Evolutionary conservation across 768 basidiomycete species (phyloP).

Genomic region (Russula abietina): DNA sequence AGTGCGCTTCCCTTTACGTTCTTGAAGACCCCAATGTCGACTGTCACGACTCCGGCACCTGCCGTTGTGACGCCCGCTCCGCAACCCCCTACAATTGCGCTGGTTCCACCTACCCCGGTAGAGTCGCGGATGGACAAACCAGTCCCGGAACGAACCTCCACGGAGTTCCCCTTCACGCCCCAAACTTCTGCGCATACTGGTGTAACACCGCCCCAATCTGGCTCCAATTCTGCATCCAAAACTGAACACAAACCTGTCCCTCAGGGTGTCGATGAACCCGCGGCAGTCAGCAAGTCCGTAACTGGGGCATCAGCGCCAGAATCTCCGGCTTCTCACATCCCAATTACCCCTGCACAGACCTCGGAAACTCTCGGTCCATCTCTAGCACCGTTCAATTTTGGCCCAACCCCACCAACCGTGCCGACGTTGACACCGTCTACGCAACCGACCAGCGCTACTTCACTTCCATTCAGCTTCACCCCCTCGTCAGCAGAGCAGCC

Average conservation of each 20-base stretch:
- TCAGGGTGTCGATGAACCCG: background rate
- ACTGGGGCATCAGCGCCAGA: background rate
- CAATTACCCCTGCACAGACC: background rate
- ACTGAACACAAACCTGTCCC: background rate
- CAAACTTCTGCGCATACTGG: constrained; percentile 34
- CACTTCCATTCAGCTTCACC: constrained; percentile 20
- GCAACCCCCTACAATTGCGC: constrained; percentile 28
- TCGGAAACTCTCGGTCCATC: background rate
- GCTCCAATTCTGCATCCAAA: constrained; percentile 19
- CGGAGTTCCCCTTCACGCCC: constrained; percentile 61
- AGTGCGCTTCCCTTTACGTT: constrained; percentile 25
- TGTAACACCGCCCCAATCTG: constrained; percentile 22
- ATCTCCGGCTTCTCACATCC: background rate
- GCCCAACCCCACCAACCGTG: background rate
- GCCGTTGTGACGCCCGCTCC: background rate
- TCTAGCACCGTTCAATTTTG: constrained; percentile 7
- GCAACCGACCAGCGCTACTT: background rate
- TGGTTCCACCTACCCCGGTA: constrained; percentile 31
- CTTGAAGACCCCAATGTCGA: constrained; percentile 20
- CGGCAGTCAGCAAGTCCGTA: background rate
- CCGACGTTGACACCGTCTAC: background rate
- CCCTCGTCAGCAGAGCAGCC: constrained; percentile 2
- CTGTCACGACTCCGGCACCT: constrained; percentile 28
- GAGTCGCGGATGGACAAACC: constrained; percentile 13
- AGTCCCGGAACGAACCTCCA: constrained; percentile 35